Percentiles rank a stretch among this genome's conserved stretches.
Evolutionary conservation across 176 grass and related monocot genomes (phyloP).

Genomic region (Avena atlantica): DNA sequence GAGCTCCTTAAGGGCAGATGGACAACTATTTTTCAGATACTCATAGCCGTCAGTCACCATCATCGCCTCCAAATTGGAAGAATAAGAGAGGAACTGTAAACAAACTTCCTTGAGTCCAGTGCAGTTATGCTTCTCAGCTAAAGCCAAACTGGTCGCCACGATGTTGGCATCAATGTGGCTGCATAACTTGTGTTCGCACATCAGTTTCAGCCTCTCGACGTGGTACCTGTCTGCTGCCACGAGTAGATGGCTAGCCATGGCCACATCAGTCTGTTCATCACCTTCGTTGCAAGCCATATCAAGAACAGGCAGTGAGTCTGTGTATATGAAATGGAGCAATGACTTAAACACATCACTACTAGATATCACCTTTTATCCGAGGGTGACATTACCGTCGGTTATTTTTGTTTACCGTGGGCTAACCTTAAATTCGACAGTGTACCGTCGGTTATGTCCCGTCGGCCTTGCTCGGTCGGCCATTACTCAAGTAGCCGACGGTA

Average conservation of each 20-base stretch:
- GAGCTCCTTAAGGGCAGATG: neutral
- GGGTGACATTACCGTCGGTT: too few relatives aligned
- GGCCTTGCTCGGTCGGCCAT: too few relatives aligned
- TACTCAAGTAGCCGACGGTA: too few relatives aligned
- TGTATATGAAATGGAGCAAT: conserved; percentile 51
- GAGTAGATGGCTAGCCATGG: conserved; percentile 44
- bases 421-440: too few relatives aligned
- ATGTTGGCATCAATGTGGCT: neutral
- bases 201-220: conserved; percentile 39
- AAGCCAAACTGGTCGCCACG: neutral
- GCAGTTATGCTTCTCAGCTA: conserved; percentile 29
- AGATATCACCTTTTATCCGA: too few relatives aligned
- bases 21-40: conserved; percentile 9
- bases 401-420: too few relatives aligned
- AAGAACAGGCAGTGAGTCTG: conserved; percentile 21
- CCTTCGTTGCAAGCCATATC: neutral
- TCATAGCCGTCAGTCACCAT: conserved; percentile 18
- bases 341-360: neutral
- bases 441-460: too few relatives aligned
- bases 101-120: conserved; percentile 2
- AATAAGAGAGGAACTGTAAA: conserved; percentile 23
- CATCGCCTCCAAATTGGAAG: neutral
- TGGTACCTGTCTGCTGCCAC: conserved; percentile 52
- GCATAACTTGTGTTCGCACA: conserved; percentile 46
- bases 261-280: neutral